Evolutionary conservation across 1,284 basidiomycete genomes (phyloP).

Genomic region (Lignosus rhinocerotis): DNA sequence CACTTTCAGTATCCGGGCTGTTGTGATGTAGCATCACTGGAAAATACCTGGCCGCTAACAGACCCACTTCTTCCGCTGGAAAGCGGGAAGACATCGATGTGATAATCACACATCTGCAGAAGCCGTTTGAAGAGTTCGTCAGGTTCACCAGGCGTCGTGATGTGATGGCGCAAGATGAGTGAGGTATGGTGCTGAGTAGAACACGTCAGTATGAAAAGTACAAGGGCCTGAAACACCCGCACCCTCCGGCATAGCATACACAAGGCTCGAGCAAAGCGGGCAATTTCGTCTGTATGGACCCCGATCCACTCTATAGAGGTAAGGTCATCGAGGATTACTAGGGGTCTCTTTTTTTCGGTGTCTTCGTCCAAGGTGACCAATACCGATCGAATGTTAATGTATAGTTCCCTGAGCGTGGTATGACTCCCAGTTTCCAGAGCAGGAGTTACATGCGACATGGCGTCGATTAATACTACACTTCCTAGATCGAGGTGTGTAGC

Average conservation of each 20-base stretch:
- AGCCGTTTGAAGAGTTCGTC: conserved; percentile 60
- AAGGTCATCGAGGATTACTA: conserved; percentile 70
- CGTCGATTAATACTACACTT: conserved; percentile 55
- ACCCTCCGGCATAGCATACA: conserved; percentile 57
- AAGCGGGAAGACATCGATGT: conserved; percentile 68
- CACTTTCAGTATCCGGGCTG: neutral
- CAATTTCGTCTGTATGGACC: conserved; percentile 46
- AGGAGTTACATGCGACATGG: conserved; percentile 28
- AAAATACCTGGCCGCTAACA: conserved; percentile 69
- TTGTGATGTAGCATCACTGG: neutral
- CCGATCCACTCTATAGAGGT: conserved; percentile 70
- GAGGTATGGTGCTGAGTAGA: conserved; percentile 45
- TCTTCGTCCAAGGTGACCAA: conserved; percentile 14
- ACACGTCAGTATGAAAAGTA: neutral
- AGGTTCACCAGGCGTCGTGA: conserved; percentile 50
- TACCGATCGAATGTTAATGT: conserved; percentile 34
- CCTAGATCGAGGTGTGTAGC: conserved; percentile 43
- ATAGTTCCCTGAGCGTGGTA: conserved; percentile 34
- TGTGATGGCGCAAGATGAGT: conserved; percentile 63
- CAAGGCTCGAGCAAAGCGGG: conserved; percentile 59
- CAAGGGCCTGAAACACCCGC: conserved; percentile 1
- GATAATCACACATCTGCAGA: conserved; percentile 59
- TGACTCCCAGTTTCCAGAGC: conserved; percentile 20
- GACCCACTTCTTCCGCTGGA: conserved; percentile 71
- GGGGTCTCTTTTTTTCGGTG: conserved; percentile 19